These are phyloP conservation scores for Oenanthe sinensis DNA, from an alignment of 129 eudicot genomes.

Conservation along the genomic window DNA sequence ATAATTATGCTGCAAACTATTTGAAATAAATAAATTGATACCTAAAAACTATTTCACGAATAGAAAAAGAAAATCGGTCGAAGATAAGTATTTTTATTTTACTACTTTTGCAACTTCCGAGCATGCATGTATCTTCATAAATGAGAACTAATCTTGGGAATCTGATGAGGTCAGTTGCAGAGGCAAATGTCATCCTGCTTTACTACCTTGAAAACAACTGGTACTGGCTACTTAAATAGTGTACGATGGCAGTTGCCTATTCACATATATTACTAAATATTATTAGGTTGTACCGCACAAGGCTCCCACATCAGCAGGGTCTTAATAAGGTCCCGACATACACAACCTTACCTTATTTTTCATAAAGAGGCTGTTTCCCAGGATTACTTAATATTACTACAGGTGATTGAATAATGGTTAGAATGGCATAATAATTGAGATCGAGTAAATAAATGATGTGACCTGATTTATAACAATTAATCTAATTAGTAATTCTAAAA, in stretches of 20 bases:
- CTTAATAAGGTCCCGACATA: neutral
- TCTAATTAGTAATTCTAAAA: constrained; percentile 38
- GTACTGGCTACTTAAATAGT: neutral
- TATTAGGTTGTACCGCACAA: neutral
- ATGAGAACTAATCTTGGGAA: neutral
- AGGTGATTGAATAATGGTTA: neutral
- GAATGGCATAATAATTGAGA: neutral
- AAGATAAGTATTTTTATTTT: neutral
- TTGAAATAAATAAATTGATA: neutral
- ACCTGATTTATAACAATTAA: constrained; percentile 13
- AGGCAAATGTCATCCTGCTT: neutral
- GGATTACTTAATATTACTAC: neutral
- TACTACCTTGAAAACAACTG: neutral
- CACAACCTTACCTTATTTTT: neutral
- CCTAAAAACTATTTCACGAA: neutral
- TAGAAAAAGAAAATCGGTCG: no score
- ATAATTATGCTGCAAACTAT: neutral
- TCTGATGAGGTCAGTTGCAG: neutral
- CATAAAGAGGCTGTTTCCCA: neutral
- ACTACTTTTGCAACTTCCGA: neutral
- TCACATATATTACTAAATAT: neutral
- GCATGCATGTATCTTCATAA: neutral
- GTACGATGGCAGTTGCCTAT: neutral
- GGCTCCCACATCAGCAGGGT: neutral
- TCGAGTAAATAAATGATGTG: neutral